Evolutionary conservation across 2,329 filamentous ascomycete species (phyloP), one percentile per base, ranked within the genome.

Genomic region (Botrytis paeoniae): DNA sequence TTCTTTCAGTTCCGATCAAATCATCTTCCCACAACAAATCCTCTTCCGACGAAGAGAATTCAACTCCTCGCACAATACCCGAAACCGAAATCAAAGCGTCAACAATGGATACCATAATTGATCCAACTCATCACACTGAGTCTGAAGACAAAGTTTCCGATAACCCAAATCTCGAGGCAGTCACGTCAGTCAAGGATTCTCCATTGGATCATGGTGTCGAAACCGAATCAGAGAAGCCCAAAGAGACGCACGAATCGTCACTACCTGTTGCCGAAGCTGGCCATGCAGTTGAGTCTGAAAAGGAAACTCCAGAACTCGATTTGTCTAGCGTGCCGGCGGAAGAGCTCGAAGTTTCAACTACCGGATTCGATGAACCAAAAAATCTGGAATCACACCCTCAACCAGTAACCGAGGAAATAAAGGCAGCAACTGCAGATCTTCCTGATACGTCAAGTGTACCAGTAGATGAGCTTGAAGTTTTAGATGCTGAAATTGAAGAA

Each of bases 1-100:
- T 86, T 63, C 78, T 87, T 32, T 76, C 80, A 45, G 82, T 84
- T 20, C 79, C 79, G 20, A 43, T 65, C 22, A 71, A 65, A 37
- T 25, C 74, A 32, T 22, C 62, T 9, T 48, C 73, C 64, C 57
- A 75, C 48, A 62, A 51, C 4, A 64, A n/a, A 18, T 62, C 69
- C 18, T 25, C 45, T n/a, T 64, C 68, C 35, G 29, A 48, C 45
- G 65, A 69, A 63, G 54, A 51, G 5, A 71, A 37, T 41, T 71
- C 70, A 41, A 69, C 48, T 32, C 65, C 65, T 43, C 65, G 65
- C 65, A 69, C 65, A 69, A 25, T 59, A 37, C 32, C 41, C 29
- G 60, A 74, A 32, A 29, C 41, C 22, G 29, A 65, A 35, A 43
- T 57, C 29, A 45, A 64, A n/a, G 37, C 48, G 35, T n/a, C 61